These are phyloP conservation scores for Calendula officinalis DNA, from an alignment of 129 eudicot species.

Conservation along the genomic window DNA sequence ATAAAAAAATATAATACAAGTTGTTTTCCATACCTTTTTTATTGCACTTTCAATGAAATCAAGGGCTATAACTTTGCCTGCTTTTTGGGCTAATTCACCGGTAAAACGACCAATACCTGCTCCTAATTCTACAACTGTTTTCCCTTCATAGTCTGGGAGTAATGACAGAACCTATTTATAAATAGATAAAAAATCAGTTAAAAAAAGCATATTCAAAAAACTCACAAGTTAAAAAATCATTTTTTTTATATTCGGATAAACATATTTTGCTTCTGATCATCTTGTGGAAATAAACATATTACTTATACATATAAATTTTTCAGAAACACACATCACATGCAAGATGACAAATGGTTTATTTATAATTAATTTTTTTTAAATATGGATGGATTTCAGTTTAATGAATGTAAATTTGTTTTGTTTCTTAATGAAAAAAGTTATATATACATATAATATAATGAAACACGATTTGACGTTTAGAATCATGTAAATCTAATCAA, in stretches of 20 bases:
- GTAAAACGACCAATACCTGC: constrained; percentile 99
- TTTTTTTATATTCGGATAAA: background rate
- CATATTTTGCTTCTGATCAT: background rate
- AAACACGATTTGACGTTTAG: background rate
- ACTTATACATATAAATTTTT: too few relatives aligned
- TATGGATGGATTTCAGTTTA: background rate
- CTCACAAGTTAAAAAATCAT: background rate
- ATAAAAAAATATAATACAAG: background rate
- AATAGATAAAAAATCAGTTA: background rate
- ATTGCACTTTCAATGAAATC: constrained; percentile 88
- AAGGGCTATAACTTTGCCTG: constrained; percentile 70
- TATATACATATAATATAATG: background rate
- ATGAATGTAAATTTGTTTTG: background rate
- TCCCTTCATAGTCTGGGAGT: constrained; percentile 88
- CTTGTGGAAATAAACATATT: background rate
- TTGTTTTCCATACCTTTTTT: constrained; percentile 64
- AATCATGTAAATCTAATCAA: background rate
- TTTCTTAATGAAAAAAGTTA: background rate
- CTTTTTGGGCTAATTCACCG: constrained; percentile 76
- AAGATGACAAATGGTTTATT: background rate
- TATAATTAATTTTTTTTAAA: background rate
- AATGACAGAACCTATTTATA: constrained; percentile 72
- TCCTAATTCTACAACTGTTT: constrained; percentile 83
- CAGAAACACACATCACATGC: background rate
- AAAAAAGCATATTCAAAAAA: background rate